A percentile compares a stretch with the other conserved stretches of the same genome.
These are phyloP conservation scores for Nepenthes gracilis DNA, from an alignment of 148 eudicot genomes.

Conservation along the genomic window DNA sequence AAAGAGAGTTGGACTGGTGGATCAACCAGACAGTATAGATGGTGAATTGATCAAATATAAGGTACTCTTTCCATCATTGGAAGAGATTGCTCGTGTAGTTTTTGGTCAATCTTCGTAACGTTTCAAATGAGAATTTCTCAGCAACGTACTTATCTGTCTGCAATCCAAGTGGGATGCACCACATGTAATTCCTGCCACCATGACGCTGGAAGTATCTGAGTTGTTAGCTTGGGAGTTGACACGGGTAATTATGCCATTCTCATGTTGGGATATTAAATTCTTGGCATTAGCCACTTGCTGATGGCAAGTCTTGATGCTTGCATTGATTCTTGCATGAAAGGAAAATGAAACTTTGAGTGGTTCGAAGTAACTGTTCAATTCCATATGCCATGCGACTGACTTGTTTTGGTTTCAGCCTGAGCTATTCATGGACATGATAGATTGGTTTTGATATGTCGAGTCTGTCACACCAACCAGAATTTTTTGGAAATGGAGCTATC, in stretches of 20 bases:
- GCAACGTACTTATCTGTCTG: background rate
- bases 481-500: no score
- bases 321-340: no score
- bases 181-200: slow-evolving; percentile 56
- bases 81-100: background rate
- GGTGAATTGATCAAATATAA: slow-evolving; percentile 60
- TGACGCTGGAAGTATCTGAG: slow-evolving; percentile 84
- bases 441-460: no score
- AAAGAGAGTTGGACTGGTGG: slow-evolving; percentile 44
- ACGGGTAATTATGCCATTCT: slow-evolving; percentile 44
- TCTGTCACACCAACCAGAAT: no score
- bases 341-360: no score
- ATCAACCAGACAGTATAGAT: slow-evolving; percentile 59
- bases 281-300: background rate
- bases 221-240: slow-evolving; percentile 79
- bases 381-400: no score
- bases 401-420: no score
- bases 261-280: background rate
- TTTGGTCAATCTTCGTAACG: background rate
- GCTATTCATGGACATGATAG: no score
- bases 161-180: slow-evolving; percentile 85
- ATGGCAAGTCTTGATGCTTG: background rate
- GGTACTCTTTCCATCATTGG: slow-evolving; percentile 23
- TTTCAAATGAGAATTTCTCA: background rate
- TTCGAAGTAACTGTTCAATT: no score